phyloP scores from a whole-genome alignment of 805 yeast species.

The Kurtzmaniella fragi region DNA sequence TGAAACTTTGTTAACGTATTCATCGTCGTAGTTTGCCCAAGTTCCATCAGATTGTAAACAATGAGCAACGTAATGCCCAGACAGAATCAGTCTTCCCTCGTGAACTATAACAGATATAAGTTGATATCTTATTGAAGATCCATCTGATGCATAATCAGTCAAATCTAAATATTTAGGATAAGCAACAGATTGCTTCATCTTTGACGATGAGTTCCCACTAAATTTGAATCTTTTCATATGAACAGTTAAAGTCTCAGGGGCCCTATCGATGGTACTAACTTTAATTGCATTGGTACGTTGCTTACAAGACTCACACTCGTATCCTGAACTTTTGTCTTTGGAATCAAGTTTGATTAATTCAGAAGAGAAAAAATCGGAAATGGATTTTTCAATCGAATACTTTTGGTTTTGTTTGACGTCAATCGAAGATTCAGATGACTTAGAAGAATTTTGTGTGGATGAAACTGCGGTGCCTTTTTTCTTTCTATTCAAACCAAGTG shows the following conservation, averaged over 20 bases:
- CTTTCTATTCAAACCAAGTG: slow-evolving; percentile 64
- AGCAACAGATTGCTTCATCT: slow-evolving; percentile 80
- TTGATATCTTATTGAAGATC: slow-evolving; percentile 51
- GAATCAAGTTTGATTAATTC: slow-evolving; percentile 70
- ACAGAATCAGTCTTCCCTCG: slow-evolving; percentile 86
- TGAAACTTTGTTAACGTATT: slow-evolving; percentile 66
- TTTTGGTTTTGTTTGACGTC: slow-evolving; percentile 10
- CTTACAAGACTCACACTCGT: slow-evolving; percentile 84
- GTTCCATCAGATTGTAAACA: slow-evolving; percentile 88
- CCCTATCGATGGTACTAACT: slow-evolving; percentile 63
- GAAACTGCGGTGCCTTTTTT: slow-evolving; percentile 9
- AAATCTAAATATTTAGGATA: slow-evolving; percentile 78
- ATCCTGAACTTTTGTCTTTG: slow-evolving; percentile 63
- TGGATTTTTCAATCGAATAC: slow-evolving; percentile 69
- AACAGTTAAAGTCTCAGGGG: slow-evolving; percentile 84
- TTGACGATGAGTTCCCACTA: slow-evolving; percentile 72
- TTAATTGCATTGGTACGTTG: slow-evolving; percentile 73
- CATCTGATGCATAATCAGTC: slow-evolving; percentile 43
- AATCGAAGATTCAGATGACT: slow-evolving; percentile 1
- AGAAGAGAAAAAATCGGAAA: slow-evolving; percentile 76
- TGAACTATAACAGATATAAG: slow-evolving; percentile 84
- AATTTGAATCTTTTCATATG: slow-evolving; percentile 91
- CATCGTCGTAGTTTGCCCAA: slow-evolving; percentile 96
- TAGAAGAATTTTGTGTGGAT: not conserved
- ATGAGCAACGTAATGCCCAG: slow-evolving; percentile 91